Conservation (phyloP, 352 stramenopile species). For the Globisporangium yorkense region DNA sequence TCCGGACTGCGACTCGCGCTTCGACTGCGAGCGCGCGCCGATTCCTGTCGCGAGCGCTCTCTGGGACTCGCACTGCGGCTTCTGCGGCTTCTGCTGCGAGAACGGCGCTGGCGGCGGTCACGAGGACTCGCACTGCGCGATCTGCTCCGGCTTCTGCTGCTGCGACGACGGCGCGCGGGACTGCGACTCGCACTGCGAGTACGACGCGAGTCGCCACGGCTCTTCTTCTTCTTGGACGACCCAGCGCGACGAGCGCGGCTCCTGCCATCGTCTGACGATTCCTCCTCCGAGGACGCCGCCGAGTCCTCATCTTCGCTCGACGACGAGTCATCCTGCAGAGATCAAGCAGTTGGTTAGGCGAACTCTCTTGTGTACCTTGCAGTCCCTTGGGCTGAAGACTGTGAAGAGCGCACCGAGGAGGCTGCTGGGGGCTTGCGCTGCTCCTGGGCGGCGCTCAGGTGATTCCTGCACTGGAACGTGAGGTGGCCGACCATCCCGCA, state of each 20-base stretch:
- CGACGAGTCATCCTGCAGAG: slow-evolving; percentile 20
- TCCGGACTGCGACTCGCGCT: slow-evolving; percentile 24
- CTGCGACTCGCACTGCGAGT: slow-evolving; percentile 13
- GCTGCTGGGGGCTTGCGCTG: slow-evolving; percentile 27
- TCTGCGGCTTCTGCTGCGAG: slow-evolving; percentile 5
- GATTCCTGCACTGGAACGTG: slow-evolving; percentile 89
- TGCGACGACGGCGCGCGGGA: background rate
- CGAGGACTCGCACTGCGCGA: slow-evolving; percentile 11
- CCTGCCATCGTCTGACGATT: slow-evolving; percentile 1
- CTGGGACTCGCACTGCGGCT: slow-evolving; percentile 7
- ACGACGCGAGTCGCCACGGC: slow-evolving; percentile 3
- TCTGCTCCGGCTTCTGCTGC: slow-evolving; percentile 3
- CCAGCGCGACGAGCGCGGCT: slow-evolving; percentile 4
- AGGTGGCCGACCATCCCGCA: slow-evolving; percentile 90
- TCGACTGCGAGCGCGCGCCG: slow-evolving; percentile 12
- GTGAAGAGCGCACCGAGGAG: slow-evolving; percentile 13
- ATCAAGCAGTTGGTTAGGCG: background rate
- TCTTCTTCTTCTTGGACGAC: slow-evolving; percentile 9
- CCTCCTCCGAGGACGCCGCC: slow-evolving; percentile 4
- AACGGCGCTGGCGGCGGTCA: background rate
- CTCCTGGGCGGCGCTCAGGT: slow-evolving; percentile 35
- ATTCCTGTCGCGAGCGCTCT: slow-evolving; percentile 2
- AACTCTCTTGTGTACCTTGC: slow-evolving; percentile 10
- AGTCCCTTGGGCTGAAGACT: slow-evolving; percentile 18
- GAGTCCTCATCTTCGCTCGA: slow-evolving; percentile 25